Evolutionary conservation across 2,329 filamentous ascomycete species (phyloP).

Genomic region (Alternaria postmessia): DNA sequence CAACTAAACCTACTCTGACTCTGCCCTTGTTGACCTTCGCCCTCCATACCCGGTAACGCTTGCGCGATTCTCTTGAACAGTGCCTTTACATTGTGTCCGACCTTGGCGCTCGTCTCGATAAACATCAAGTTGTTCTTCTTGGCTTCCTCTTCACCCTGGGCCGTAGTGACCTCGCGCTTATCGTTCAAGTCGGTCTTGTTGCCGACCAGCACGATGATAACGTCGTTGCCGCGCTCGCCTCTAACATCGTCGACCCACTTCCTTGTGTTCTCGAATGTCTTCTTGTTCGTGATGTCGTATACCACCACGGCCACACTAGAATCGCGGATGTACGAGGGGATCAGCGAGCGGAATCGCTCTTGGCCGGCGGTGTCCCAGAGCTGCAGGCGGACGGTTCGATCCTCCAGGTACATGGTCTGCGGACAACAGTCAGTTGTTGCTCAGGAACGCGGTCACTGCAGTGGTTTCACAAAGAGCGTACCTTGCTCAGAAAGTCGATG

Average conservation of each 20-base stretch:
- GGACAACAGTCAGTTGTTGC: constrained; percentile 14
- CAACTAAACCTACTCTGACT: constrained; percentile 73
- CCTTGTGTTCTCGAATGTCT: constrained; percentile 97
- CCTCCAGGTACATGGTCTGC: constrained; percentile 99
- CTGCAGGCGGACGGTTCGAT: constrained; percentile 95
- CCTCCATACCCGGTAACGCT: constrained; percentile 96
- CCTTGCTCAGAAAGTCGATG: constrained; percentile 99
- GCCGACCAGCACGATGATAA: constrained; percentile 97
- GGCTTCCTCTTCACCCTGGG: constrained; percentile 96
- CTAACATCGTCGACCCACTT: constrained; percentile 99
- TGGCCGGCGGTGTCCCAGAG: constrained; percentile 99
- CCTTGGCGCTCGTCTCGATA: constrained; percentile 97
- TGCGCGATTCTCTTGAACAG: constrained; percentile 98
- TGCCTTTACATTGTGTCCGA: constrained; percentile 97
- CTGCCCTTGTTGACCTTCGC: constrained; percentile 78
- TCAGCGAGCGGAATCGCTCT: constrained; percentile 94
- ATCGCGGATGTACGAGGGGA: constrained; percentile 98
- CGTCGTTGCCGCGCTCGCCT: constrained; percentile 95
- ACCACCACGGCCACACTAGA: constrained; percentile 97
- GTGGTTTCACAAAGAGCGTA: constrained; percentile 48
- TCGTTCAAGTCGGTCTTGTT: constrained; percentile 99
- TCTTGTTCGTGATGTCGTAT: constrained; percentile 96
- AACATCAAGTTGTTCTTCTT: constrained; percentile 99
- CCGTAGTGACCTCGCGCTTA: constrained; percentile 95
- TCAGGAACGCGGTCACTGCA: not conserved